Base-by-base conservation (phyloP, 352 stramenopile species). In the Phytophthora idaei region DNA sequence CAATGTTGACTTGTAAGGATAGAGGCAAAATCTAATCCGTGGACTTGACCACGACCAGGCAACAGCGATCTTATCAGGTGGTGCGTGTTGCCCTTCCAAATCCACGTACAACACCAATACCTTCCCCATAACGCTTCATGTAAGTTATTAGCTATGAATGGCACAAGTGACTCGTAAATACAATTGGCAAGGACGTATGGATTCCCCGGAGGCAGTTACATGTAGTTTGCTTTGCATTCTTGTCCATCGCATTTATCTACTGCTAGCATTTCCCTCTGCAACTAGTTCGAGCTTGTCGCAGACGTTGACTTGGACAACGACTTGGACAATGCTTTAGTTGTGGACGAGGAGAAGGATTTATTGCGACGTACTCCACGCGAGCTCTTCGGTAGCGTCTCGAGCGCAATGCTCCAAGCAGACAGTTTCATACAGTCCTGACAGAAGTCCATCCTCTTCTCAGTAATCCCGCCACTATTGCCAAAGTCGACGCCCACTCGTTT, bases 371-470 rank as follows among this genome's bases (percentile, higher is more conserved):
- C 12, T 45, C 46, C 44, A 32, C n/a, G 11, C 25, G 15, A 32
- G 11, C 17, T 39, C 8, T 73, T 64, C 1, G 58, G 66, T 42
- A 80, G 48, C 28, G 67, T 75, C 14, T 77, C 73, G 11, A 73
- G 49, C 7, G 77, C 77, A 12, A 87, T 72, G 36, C 80, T 66
- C 67, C 75, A 78, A 25, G 77, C 69, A 28, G 71, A 67, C 6
- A 80, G 12, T n/a, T 69, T 44, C 14, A 89, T 65, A 57, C 81
- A 90, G 8, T 67, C 63, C 17, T 76, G 57, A 51, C 81, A 90
- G 58, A 87, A 90, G 34, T 71, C 49, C 53, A 90, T 73, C 48
- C 71, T 27, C 29, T 76, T 80, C 48, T 81, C 69, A 7, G 74
- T 80, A 32, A 80, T 69, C 1, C 63, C 71, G 29, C 64, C 17